These are phyloP conservation scores for Cucumis hystrix DNA, from an alignment of 306 rosid species.

Conservation along the genomic window DNA sequence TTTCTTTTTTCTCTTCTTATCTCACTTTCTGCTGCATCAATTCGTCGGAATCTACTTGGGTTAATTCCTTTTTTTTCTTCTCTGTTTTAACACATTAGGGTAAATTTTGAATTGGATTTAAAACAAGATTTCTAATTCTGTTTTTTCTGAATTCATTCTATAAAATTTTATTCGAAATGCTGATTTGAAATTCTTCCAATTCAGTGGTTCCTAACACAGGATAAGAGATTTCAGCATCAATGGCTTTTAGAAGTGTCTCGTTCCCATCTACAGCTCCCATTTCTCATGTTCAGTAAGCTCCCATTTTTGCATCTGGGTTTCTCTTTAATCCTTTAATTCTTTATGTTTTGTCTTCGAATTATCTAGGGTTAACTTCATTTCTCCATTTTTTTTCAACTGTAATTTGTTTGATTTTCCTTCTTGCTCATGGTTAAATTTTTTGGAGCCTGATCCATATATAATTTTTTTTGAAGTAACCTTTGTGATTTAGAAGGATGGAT, in stretches of 20 bases:
- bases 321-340: neutral
- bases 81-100: neutral
- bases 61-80: neutral
- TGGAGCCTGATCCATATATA: neutral
- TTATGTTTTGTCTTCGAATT: neutral
- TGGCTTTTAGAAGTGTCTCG: constrained; percentile 52
- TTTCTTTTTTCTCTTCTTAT: too few relatives aligned
- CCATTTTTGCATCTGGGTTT: neutral
- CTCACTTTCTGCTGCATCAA: neutral
- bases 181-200: neutral
- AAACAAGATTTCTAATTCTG: neutral
- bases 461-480: neutral
- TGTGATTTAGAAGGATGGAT: neutral
- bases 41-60: neutral
- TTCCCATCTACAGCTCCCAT: constrained; percentile 39
- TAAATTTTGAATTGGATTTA: neutral
- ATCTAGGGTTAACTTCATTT: neutral
- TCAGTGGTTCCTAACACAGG: neutral
- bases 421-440: neutral
- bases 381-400: neutral
- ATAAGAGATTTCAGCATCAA: constrained; percentile 3
- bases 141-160: neutral
- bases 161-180: neutral
- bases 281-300: constrained; percentile 31
- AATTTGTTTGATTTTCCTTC: neutral